These are phyloP conservation scores for Melanogaster broomeanus DNA, from an alignment of 768 basidiomycete species.

Conservation along the genomic window DNA sequence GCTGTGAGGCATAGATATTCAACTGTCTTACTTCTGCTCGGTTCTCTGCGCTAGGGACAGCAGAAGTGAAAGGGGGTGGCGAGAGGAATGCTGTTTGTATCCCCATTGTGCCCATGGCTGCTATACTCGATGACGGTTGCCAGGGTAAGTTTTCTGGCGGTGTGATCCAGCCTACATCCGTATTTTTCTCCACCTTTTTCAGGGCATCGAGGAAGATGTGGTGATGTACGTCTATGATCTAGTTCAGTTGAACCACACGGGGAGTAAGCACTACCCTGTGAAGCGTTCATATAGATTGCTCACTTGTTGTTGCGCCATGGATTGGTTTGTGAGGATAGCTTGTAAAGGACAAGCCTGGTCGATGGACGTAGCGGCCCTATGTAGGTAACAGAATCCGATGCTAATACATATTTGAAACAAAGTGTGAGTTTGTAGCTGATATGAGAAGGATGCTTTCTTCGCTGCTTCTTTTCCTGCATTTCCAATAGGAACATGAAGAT, in stretches of 20 bases:
- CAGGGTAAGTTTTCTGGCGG: conserved; percentile 68
- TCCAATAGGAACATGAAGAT: conserved; percentile 10
- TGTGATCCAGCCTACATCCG: conserved; percentile 58
- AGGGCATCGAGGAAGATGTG: conserved; percentile 65
- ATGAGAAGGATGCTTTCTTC: too few relatives aligned
- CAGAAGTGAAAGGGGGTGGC: conserved; percentile 54
- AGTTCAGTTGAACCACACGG: conserved; percentile 2
- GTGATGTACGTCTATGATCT: conserved; percentile 69
- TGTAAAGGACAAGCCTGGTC: not conserved
- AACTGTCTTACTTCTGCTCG: conserved; percentile 42
- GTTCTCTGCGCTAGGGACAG: conserved; percentile 41
- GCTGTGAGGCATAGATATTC: conserved; percentile 49
- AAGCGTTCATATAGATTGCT: not conserved
- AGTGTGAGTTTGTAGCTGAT: conserved; percentile 12
- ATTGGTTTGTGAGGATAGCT: too few relatives aligned
- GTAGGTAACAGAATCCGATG: not conserved
- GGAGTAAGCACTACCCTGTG: not conserved
- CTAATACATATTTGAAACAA: not conserved
- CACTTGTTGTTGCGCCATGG: conserved; percentile 17
- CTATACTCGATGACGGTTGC: conserved; percentile 57
- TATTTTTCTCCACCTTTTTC: conserved; percentile 46
- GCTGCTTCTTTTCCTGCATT: conserved; percentile 8
- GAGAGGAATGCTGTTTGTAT: conserved; percentile 68
- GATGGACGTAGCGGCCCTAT: not conserved
- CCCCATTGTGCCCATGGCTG: conserved; percentile 58